Evolutionary conservation across 768 basidiomycete species (phyloP).

Genomic region (Agrocybe praecox): DNA sequence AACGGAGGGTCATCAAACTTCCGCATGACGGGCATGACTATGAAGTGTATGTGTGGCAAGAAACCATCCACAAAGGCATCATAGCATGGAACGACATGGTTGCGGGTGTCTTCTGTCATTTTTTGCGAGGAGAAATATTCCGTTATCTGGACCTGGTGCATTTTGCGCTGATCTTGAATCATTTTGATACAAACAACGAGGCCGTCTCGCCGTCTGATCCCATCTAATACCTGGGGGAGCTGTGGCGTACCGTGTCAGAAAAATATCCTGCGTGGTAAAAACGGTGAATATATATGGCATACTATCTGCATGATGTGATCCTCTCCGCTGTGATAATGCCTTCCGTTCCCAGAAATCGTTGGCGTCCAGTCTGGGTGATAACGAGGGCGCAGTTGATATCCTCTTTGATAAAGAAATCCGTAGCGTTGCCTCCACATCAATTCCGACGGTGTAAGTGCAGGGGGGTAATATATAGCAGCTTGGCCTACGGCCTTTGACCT

Average conservation of each 20-base stretch:
- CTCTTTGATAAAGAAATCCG: conserved; percentile 22
- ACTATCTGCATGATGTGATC: conserved; percentile 30
- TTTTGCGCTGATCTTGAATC: conserved; percentile 22
- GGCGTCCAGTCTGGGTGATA: conserved; percentile 28
- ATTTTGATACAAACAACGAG: conserved; percentile 31
- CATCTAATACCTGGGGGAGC: conserved; percentile 30
- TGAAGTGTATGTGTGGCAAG: conserved; percentile 26
- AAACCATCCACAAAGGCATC: conserved; percentile 21
- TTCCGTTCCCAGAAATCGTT: conserved; percentile 21
- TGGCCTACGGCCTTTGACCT: conserved; percentile 13
- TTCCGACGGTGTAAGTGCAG: conserved; percentile 25
- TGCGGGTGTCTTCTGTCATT: conserved; percentile 21
- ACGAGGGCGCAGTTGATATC: conserved; percentile 27
- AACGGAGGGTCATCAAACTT: conserved; percentile 37
- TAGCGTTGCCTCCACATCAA: conserved; percentile 29
- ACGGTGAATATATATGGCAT: conserved; percentile 2
- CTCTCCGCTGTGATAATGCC: conserved; percentile 23
- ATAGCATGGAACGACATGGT: conserved; percentile 27
- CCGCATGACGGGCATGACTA: conserved; percentile 40
- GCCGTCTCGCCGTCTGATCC: conserved; percentile 23
- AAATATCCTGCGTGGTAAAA: not conserved
- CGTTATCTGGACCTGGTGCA: conserved; percentile 24
- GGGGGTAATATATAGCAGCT: conserved; percentile 23
- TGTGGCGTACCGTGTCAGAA: conserved; percentile 6
- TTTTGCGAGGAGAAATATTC: conserved; percentile 23